phyloP scores from a whole-genome alignment of 2,329 filamentous ascomycete species.

The Echinosphaeria canescens region DNA sequence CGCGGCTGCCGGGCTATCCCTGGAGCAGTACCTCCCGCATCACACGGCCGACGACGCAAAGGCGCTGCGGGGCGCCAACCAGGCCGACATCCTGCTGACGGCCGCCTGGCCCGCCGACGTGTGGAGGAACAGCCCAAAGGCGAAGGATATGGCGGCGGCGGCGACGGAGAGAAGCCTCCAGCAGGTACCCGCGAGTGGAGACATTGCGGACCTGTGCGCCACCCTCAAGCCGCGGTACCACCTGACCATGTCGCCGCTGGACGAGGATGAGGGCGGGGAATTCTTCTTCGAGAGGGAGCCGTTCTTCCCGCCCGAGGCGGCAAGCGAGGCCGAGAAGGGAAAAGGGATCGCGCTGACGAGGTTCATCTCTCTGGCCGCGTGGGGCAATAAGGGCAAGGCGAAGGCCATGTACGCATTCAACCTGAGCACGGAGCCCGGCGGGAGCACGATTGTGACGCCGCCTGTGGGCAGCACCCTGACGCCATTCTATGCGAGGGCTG shows the following conservation, averaged over 20 bases:
- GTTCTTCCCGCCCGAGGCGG: conserved; percentile 45
- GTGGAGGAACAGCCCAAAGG: conserved; percentile 41
- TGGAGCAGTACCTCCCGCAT: conserved; percentile 54
- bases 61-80: conserved; percentile 51
- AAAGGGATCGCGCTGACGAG: conserved; percentile 48
- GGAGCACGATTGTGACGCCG: conserved; percentile 31
- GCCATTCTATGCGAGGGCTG: conserved; percentile 42
- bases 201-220: conserved; percentile 58
- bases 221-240: conserved; percentile 82
- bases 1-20: conserved; percentile 37
- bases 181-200: conserved; percentile 36
- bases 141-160: conserved; percentile 23
- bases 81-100: conserved; percentile 72
- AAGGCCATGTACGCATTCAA: conserved; percentile 67
- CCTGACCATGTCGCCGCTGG: conserved; percentile 43
- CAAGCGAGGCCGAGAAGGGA: conserved; percentile 19
- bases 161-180: too few relatives aligned
- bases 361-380: conserved; percentile 75
- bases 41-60: conserved; percentile 63
- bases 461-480: conserved; percentile 55
- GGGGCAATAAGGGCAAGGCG: conserved; percentile 52
- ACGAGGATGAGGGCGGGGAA: conserved; percentile 17
- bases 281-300: conserved; percentile 76
- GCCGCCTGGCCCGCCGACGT: conserved; percentile 66
- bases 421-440: conserved; percentile 39